Conservation (phyloP, 495 filamentous ascomycete genomes). For the Pyrenula massariospora region DNA sequence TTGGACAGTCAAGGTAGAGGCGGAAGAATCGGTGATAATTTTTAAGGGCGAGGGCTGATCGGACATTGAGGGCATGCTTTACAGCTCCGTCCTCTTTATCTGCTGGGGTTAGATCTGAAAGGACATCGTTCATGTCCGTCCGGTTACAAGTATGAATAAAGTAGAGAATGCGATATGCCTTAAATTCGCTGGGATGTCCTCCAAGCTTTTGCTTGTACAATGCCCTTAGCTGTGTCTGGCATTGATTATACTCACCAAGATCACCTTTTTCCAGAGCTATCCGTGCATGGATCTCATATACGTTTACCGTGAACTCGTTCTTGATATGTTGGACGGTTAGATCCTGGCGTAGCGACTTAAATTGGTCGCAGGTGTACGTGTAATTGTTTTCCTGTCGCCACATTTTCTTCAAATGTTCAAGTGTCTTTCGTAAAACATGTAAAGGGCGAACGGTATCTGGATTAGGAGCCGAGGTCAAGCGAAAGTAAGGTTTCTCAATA, state of each 20-base stretch:
- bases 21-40: conserved; percentile 98
- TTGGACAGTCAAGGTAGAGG: conserved; percentile 84
- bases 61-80: conserved; percentile 83
- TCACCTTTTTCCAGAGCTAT: conserved; percentile 98
- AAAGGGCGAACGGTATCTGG: conserved; percentile 82
- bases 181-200: conserved; percentile 90
- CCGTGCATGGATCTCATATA: conserved; percentile 95
- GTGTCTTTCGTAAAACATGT: conserved; percentile 62
- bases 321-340: conserved; percentile 95
- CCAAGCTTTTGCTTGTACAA: conserved; percentile 77
- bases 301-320: conserved; percentile 86
- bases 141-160: conserved; percentile 98
- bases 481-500: conserved; percentile 91
- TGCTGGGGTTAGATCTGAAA: conserved; percentile 94
- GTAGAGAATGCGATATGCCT: conserved; percentile 99
- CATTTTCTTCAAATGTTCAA: conserved; percentile 84
- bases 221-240: conserved; percentile 89
- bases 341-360: conserved; percentile 97
- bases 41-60: conserved; percentile 80
- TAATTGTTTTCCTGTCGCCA: conserved; percentile 94
- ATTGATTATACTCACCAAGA: conserved; percentile 99
- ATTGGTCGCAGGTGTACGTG: conserved; percentile 95
- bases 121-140: conserved; percentile 91
- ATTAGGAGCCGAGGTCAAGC: conserved; percentile 79
- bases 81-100: conserved; percentile 78